A percentile compares a stretch with the other conserved stretches of the same genome.
Evolutionary conservation across 495 filamentous ascomycete species (phyloP).

Genomic region (Glonium stellatum): DNA sequence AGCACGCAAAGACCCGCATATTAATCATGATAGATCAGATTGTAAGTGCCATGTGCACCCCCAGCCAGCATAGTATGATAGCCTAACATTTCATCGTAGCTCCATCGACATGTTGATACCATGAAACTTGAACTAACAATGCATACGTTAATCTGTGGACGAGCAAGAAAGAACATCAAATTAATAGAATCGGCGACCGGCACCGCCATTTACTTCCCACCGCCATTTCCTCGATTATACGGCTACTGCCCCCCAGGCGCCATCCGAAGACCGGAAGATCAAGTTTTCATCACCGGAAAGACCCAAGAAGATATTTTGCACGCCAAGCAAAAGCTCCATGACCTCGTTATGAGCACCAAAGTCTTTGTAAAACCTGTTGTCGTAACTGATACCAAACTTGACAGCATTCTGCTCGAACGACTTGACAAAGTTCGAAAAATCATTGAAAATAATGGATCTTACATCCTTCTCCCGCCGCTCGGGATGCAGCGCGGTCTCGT

Average conservation of each 20-base stretch:
- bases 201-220: slow-evolving; percentile 96
- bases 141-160: slow-evolving; percentile 84
- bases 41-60: slow-evolving; percentile 49
- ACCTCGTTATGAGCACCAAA: slow-evolving; percentile 67
- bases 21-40: slow-evolving; percentile 97
- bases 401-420: slow-evolving; percentile 82
- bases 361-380: slow-evolving; percentile 86
- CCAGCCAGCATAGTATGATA: slow-evolving; percentile 9
- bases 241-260: slow-evolving; percentile 78
- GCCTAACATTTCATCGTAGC: slow-evolving; percentile 49
- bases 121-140: slow-evolving; percentile 78
- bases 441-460: slow-evolving; percentile 91
- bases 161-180: slow-evolving; percentile 92
- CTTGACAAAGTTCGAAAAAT: slow-evolving; percentile 96
- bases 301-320: slow-evolving; percentile 67
- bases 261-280: slow-evolving; percentile 70
- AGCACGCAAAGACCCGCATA: slow-evolving; percentile 93
- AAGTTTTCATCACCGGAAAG: slow-evolving; percentile 90
- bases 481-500: slow-evolving; percentile 72
- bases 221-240: slow-evolving; percentile 81
- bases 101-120: slow-evolving; percentile 75
- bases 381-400: slow-evolving; percentile 80
- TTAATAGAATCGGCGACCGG: slow-evolving; percentile 87
- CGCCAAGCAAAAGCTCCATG: slow-evolving; percentile 83
- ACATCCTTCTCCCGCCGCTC: slow-evolving; percentile 79